These are phyloP conservation scores for Ogataea angusta DNA, from an alignment of 805 yeast species.

Conservation along the genomic window DNA sequence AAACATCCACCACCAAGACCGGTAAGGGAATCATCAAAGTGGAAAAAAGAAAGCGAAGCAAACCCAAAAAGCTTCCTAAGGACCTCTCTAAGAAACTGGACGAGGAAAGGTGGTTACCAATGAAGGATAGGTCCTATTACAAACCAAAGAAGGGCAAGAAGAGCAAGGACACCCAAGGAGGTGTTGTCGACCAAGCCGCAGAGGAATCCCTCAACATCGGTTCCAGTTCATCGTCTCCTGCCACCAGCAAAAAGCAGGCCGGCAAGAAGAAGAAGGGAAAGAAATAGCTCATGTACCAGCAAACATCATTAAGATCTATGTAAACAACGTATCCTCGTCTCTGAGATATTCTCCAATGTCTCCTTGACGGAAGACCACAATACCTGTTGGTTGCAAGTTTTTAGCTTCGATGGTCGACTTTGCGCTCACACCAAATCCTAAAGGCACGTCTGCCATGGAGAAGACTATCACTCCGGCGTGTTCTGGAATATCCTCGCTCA, in stretches of 20 bases:
- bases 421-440: conserved; percentile 94
- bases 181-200: conserved; percentile 45
- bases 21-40: conserved; percentile 11
- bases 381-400: conserved; percentile 86
- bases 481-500: conserved; percentile 97
- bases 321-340: conserved; percentile 94
- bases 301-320: conserved; percentile 39
- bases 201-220: conserved; percentile 35
- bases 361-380: conserved; percentile 94
- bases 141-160: conserved; percentile 72
- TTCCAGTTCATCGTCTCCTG: conserved; percentile 13
- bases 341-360: conserved; percentile 97
- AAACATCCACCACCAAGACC: conserved; percentile 9
- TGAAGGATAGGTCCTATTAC: conserved; percentile 80
- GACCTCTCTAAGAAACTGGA: conserved; percentile 37
- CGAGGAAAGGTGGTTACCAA: conserved; percentile 88
- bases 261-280: conserved; percentile 32
- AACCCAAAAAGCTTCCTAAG: conserved; percentile 29
- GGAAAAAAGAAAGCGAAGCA: conserved; percentile 25
- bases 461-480: conserved; percentile 93
- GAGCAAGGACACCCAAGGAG: conserved; percentile 60
- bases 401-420: conserved; percentile 87
- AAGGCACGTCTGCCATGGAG: conserved; percentile 88
- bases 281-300: conserved; percentile 12
- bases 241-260: conserved; percentile 11